Percentiles rank a stretch among this genome's conserved stretches.
Conservation (phyloP, 345 rosid genomes). For the Populus pruinosa region DNA sequence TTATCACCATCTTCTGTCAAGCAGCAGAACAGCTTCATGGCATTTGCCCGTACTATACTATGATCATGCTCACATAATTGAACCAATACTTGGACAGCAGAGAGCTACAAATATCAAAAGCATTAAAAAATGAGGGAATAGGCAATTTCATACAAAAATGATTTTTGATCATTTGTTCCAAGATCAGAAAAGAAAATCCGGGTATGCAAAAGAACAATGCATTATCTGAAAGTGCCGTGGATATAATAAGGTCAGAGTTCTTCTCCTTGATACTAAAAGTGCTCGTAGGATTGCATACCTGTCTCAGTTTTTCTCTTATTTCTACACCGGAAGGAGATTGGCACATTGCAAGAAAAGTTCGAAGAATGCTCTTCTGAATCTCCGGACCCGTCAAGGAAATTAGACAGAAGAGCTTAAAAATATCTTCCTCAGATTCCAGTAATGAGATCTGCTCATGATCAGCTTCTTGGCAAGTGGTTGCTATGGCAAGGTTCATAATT, state of each 20-base stretch:
- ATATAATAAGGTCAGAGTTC: no score
- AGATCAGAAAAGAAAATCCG: not conserved
- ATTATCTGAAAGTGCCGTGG: not conserved
- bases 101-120: slow-evolving; percentile 17
- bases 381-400: slow-evolving; percentile 29
- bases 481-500: slow-evolving; percentile 27
- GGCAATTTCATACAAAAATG: not conserved
- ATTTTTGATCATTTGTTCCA: not conserved
- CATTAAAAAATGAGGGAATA: not conserved
- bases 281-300: slow-evolving; percentile 13
- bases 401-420: slow-evolving; percentile 24
- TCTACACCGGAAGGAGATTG: slow-evolving; percentile 19
- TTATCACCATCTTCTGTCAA: slow-evolving; percentile 27
- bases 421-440: slow-evolving; percentile 26
- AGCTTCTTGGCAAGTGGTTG: slow-evolving; percentile 16
- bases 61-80: slow-evolving; percentile 24
- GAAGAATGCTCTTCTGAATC: slow-evolving; percentile 27
- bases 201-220: not conserved
- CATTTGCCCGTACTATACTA: slow-evolving; percentile 15
- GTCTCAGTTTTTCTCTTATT: slow-evolving; percentile 26
- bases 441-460: slow-evolving; percentile 19
- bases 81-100: slow-evolving; percentile 32
- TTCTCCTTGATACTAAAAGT: not conserved
- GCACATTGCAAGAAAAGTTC: slow-evolving; percentile 22
- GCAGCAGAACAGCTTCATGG: slow-evolving; percentile 27